Conservation (phyloP, 2,329 filamentous ascomycete genomes). For the Hymenoscyphus infarciens region DNA sequence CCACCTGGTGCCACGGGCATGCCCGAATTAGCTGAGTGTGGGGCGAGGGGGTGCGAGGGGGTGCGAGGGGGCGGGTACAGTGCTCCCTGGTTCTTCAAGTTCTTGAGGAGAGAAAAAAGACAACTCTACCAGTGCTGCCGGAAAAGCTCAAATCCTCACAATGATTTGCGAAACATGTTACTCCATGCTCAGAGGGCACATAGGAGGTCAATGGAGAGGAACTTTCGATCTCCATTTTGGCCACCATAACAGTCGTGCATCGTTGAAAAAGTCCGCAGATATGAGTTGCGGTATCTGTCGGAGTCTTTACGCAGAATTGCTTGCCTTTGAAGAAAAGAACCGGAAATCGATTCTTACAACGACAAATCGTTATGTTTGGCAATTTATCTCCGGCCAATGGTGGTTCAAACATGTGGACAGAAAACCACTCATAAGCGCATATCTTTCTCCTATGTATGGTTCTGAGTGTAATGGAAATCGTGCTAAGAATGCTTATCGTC, state of each 20-base stretch:
- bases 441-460: conserved; percentile 1
- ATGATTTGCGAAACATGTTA: conserved; percentile 11
- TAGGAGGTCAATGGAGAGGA: conserved; percentile 3
- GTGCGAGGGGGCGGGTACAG: too few relatives aligned
- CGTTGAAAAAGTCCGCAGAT: not conserved
- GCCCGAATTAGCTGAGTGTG: too few relatives aligned
- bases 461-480: not conserved
- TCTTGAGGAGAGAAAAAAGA: too few relatives aligned
- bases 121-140: not conserved
- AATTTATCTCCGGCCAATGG: not conserved
- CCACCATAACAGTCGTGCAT: not conserved
- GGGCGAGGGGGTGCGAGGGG: too few relatives aligned
- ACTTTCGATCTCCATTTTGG: conserved; percentile 8
- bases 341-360: too few relatives aligned
- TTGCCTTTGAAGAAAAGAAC: not conserved
- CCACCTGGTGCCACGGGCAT: too few relatives aligned
- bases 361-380: not conserved
- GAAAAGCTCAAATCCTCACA: not conserved
- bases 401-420: not conserved
- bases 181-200: conserved; percentile 6
- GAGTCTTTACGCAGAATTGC: not conserved
- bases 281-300: conserved; percentile 9
- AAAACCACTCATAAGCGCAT: conserved; percentile 5
- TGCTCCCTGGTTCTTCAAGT: too few relatives aligned
- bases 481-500: conserved; percentile 5